These are phyloP conservation scores for Pyrenula aspistea DNA, from an alignment of 495 filamentous ascomycete species.

Conservation along the genomic window DNA sequence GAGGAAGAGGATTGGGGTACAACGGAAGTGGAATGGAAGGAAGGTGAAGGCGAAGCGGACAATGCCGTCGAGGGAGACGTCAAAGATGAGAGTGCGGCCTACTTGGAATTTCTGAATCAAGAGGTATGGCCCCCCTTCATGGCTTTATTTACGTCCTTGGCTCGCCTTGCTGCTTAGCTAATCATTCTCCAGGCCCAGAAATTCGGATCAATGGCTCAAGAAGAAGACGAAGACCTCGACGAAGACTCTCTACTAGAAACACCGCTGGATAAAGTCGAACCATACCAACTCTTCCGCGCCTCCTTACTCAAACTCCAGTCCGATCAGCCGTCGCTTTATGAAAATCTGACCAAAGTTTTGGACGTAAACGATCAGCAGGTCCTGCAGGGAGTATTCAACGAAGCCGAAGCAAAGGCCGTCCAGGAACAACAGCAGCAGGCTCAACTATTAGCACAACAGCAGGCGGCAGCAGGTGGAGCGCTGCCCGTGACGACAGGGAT, in stretches of 20 bases:
- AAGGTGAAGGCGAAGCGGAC: slow-evolving; percentile 52
- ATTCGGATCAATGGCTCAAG: slow-evolving; percentile 54
- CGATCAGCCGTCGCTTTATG: slow-evolving; percentile 82
- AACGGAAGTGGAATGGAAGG: slow-evolving; percentile 56
- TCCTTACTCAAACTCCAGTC: slow-evolving; percentile 77
- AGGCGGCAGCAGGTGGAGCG: background rate
- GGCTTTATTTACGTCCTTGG: too few species aligned
- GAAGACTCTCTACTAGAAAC: slow-evolving; percentile 88
- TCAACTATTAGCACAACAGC: background rate
- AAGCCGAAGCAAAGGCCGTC: slow-evolving; percentile 55
- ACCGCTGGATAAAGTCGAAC: slow-evolving; percentile 87
- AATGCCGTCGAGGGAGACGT: slow-evolving; percentile 48
- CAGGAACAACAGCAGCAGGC: background rate
- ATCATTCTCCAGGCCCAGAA: slow-evolving; percentile 60
- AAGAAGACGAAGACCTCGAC: slow-evolving; percentile 82
- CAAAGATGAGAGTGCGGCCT: slow-evolving; percentile 83
- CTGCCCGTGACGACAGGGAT: background rate
- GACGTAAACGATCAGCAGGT: slow-evolving; percentile 69
- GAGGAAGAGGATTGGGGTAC: slow-evolving; percentile 55
- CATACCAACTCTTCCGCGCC: slow-evolving; percentile 75
- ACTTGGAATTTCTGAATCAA: slow-evolving; percentile 89
- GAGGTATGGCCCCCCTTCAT: slow-evolving; percentile 41
- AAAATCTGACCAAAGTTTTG: slow-evolving; percentile 65
- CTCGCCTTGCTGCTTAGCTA: too few species aligned
- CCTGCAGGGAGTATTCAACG: slow-evolving; percentile 66